Conservation (phyloP, 2,329 filamentous ascomycete genomes). For the Bisporella sp. region DNA sequence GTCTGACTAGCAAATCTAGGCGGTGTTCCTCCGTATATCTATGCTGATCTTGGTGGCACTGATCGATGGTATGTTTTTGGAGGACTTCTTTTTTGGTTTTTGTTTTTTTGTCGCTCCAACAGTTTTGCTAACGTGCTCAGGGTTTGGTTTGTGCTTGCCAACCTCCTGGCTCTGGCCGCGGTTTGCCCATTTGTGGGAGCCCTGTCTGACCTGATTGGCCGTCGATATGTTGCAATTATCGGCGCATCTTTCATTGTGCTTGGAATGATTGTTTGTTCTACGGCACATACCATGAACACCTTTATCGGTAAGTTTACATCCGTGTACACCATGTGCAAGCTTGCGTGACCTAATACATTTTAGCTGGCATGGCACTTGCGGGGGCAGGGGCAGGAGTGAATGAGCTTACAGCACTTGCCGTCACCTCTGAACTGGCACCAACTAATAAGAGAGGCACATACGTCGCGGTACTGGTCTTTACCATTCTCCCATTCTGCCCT, state of each 20-base stretch:
- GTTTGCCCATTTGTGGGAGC: slow-evolving; percentile 60
- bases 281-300: slow-evolving; percentile 49
- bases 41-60: slow-evolving; percentile 48
- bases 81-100: too few species aligned
- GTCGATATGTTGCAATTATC: slow-evolving; percentile 49
- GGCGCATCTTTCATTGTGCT: slow-evolving; percentile 47
- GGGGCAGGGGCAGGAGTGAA: slow-evolving; percentile 61
- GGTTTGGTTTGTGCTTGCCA: slow-evolving; percentile 33
- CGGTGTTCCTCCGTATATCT: slow-evolving; percentile 46
- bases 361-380: slow-evolving; percentile 45
- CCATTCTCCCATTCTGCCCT: slow-evolving; percentile 54
- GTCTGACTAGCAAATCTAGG: slow-evolving; percentile 20
- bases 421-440: slow-evolving; percentile 61
- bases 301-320: slow-evolving; percentile 45
- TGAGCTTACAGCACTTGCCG: slow-evolving; percentile 61
- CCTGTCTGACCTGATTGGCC: slow-evolving; percentile 56
- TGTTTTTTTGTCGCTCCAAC: background rate
- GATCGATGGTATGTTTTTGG: slow-evolving; percentile 19
- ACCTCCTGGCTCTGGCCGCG: slow-evolving; percentile 49
- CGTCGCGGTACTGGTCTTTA: slow-evolving; percentile 51
- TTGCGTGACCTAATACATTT: background rate
- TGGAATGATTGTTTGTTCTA: slow-evolving; percentile 53
- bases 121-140: slow-evolving; percentile 9
- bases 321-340: background rate
- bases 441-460: slow-evolving; percentile 55